Base-by-base conservation (phyloP, 768 basidiomycete species). In the Rubroboletus satanas region DNA sequence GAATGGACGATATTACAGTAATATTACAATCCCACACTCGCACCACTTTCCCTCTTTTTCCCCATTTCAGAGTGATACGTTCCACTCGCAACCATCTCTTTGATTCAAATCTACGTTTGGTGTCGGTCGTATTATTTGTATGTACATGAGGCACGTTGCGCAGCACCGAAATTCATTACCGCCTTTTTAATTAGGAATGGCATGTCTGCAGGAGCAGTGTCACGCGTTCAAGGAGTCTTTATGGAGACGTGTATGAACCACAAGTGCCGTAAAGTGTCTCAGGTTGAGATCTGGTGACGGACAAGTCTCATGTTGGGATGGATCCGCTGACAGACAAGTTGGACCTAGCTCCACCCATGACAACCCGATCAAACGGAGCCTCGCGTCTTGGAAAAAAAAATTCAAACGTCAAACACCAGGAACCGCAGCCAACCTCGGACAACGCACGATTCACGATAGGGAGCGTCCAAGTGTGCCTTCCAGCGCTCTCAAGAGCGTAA, bases 401-500 rank as follows among this genome's bases (percentile, higher is more conserved):
- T 2, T 5, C 33, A 7, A n/a, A 17, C 12, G 10, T 39, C 36
- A 52, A 48, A 28, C 32, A 33, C 31, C 7, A 32, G 18, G 10
- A 7, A 32, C 8, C 38, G n/a, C 10, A 2, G 18, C 17, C 32
- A 52, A 35, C n/a, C 4, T 6, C 23, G 9, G 28, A 35, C 3
- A 5, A 39, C 47, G 38, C 7, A 53, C 52, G 8, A 8, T 29
- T 52, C 21, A 29, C 4, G 36, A 33, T 5, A 29, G 12, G 21
- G 7, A 28, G 21, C 29, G 29, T 9, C 8, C 35, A 28, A n/a
- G 26, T 15, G 43, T 23, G 17, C 12, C 45, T 43, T 70, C 67
- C 4, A 70, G 59, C 32, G 3, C 42, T 32, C 59, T 56, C 52
- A 72, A 39, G 23, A 66, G 38, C 29, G 17, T 48, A 3, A 70